A percentile compares a stretch with the other conserved stretches of the same genome.
These are phyloP conservation scores for Dryas octopetala DNA, from an alignment of 306 rosid species.

Conservation along the genomic window DNA sequence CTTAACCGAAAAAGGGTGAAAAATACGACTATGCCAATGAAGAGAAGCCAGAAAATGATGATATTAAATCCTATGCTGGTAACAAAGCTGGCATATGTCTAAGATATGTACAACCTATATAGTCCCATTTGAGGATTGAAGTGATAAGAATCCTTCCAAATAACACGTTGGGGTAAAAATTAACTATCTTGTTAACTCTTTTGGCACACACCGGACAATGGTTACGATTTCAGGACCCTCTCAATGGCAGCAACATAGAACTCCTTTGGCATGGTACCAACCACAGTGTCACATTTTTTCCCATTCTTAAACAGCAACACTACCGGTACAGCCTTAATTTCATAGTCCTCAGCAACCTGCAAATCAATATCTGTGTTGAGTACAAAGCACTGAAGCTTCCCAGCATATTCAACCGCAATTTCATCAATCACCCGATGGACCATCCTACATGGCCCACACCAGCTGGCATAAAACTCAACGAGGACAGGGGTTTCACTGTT, in stretches of 20 bases:
- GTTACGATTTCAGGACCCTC: slow-evolving; percentile 57
- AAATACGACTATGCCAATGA: not conserved
- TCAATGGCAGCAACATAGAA: slow-evolving; percentile 87
- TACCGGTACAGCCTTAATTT: slow-evolving; percentile 91
- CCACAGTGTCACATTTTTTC: slow-evolving; percentile 66
- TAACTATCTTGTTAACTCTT: not conserved
- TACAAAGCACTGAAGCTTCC: slow-evolving; percentile 68
- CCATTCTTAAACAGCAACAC: slow-evolving; percentile 84
- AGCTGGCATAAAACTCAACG: slow-evolving; percentile 82
- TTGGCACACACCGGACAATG: slow-evolving; percentile 4
- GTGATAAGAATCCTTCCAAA: slow-evolving; percentile 11
- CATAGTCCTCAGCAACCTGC: slow-evolving; percentile 69
- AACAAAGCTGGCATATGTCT: slow-evolving; percentile 13
- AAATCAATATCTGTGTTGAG: slow-evolving; percentile 72
- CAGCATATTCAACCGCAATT: slow-evolving; percentile 64
- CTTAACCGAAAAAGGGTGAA: not conserved
- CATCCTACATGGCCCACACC: slow-evolving; percentile 99
- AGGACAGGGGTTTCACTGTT: slow-evolving; percentile 74
- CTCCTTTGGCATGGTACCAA: slow-evolving; percentile 94
- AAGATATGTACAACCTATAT: slow-evolving; percentile 26
- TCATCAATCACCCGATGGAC: slow-evolving; percentile 84
- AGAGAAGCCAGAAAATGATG: slow-evolving; percentile 10
- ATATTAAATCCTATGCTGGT: slow-evolving; percentile 22
- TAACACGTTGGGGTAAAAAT: slow-evolving; percentile 14
- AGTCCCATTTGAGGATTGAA: slow-evolving; percentile 23